A percentile compares a stretch with the other conserved stretches of the same genome.
Conservation (phyloP, 192 early-diverging fungal species). For the Backusella tuberculispora region DNA sequence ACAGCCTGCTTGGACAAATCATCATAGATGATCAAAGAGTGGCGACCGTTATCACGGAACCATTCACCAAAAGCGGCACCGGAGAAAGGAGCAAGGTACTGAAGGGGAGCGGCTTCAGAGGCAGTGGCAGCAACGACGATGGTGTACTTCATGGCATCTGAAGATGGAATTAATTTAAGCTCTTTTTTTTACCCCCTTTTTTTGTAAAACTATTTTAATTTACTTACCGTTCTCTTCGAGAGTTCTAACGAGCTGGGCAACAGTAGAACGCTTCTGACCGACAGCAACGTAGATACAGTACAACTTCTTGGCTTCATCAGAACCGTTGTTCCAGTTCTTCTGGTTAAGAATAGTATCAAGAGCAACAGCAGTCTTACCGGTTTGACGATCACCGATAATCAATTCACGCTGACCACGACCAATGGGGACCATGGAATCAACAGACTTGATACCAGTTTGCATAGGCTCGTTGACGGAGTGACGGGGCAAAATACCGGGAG, state of each 20-base stretch:
- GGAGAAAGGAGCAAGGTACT: conserved; percentile 98
- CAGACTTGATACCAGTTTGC: conserved; percentile 99
- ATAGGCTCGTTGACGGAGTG: conserved; percentile 99
- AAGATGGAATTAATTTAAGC: not conserved
- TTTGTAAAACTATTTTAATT: not conserved
- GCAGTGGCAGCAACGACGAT: conserved; percentile 98
- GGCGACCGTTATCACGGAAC: too few species aligned
- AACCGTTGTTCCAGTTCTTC: conserved; percentile 96
- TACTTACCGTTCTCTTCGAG: conserved; percentile 85
- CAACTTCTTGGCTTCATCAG: conserved; percentile 97
- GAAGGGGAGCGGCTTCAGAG: conserved; percentile 98
- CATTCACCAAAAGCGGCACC: too few species aligned
- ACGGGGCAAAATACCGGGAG: conserved; percentile 99
- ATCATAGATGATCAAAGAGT: conserved; percentile 99
- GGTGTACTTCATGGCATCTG: conserved; percentile 95
- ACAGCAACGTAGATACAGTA: conserved; percentile 99
- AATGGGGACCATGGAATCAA: conserved; percentile 99
- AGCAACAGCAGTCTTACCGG: conserved; percentile 99
- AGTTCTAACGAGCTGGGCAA: conserved; percentile 98
- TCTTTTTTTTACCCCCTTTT: not conserved
- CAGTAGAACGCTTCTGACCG: conserved; percentile 99
- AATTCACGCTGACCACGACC: conserved; percentile 99
- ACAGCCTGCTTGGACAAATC: conserved; percentile 99
- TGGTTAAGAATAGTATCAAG: conserved; percentile 99
- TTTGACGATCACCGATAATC: conserved; percentile 99